Evolutionary conservation across 2,329 filamentous ascomycete genomes (phyloP).

Genomic region (Pyricularia sp.): DNA sequence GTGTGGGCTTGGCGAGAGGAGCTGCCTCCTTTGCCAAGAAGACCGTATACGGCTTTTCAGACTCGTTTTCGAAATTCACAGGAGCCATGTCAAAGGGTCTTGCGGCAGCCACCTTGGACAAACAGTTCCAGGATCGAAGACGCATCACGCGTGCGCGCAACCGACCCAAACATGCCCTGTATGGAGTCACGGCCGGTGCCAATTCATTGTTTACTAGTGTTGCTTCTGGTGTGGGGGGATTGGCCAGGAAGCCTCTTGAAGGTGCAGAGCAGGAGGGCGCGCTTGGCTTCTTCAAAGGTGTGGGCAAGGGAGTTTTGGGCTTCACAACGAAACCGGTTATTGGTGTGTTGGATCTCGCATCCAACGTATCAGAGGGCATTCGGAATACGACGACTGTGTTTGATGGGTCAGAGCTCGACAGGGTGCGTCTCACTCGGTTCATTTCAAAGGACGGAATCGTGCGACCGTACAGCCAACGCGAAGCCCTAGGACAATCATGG

Average conservation of each 20-base stretch:
- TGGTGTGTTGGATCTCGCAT: slow-evolving; percentile 92
- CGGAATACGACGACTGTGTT: slow-evolving; percentile 99
- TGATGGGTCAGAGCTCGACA: slow-evolving; percentile 87
- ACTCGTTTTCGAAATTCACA: slow-evolving; percentile 96
- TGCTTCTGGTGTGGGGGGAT: slow-evolving; percentile 84
- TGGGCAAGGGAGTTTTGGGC: slow-evolving; percentile 89
- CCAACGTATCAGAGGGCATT: slow-evolving; percentile 93
- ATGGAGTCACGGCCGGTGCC: slow-evolving; percentile 89
- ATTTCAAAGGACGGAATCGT: slow-evolving; percentile 90
- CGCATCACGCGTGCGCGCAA: slow-evolving; percentile 91
- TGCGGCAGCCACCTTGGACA: slow-evolving; percentile 90
- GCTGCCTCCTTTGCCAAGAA: slow-evolving; percentile 98
- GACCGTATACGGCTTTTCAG: slow-evolving; percentile 92
- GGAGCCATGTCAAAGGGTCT: slow-evolving; percentile 95
- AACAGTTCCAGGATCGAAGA: slow-evolving; percentile 94
- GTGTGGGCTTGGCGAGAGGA: slow-evolving; percentile 89
- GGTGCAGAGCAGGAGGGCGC: slow-evolving; percentile 94
- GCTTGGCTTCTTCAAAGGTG: slow-evolving; percentile 91
- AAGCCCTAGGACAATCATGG: slow-evolving; percentile 96
- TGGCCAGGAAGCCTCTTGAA: slow-evolving; percentile 88
- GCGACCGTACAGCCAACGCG: slow-evolving; percentile 85
- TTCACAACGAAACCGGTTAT: slow-evolving; percentile 96
- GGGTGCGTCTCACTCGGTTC: slow-evolving; percentile 86
- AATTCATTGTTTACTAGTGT: slow-evolving; percentile 91
- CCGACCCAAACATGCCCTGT: slow-evolving; percentile 91